Evolutionary conservation across 2,329 filamentous ascomycete genomes (phyloP), one percentile per base, ranked within the genome.

Genomic region (Hypoxylon sp.): DNA sequence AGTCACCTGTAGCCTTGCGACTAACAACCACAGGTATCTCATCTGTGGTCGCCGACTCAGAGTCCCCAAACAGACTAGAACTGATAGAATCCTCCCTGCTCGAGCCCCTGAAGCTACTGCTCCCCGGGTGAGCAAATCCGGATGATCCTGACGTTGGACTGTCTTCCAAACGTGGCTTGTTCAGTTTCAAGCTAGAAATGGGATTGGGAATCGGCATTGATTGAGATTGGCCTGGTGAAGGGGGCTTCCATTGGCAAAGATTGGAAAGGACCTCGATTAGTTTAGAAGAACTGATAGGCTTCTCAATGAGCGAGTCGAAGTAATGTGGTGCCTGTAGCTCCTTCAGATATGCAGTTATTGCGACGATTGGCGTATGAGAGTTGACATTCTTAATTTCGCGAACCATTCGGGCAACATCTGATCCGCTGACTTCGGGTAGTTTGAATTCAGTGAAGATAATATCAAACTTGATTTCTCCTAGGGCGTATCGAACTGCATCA

Each of bases 371-470:
- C 0, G 96, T 99, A 74, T 96, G 91, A 0, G 93, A 92, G 78
- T 99, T 99, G 65, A 93, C 90, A 79, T 98, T 98, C 82, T 95
- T 96, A 0, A 95, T 98, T 78, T 98, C 95, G 53, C 96, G 91
- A 73, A 99, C 94, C 96, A 99, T 99, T 35, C 96, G 92, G 56
- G 96, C 95, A 63, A 99, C 93, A 78, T 99, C 96, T 11, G 94
- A 92, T 25, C 96, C 96, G 75, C 94, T 98, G 77, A 98, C 94
- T 77, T 97, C 94, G 8, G 96, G 95, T 50, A 99, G 85, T 79
- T 95, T 97, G 83, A 94, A 98, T 81, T 99, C 96, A 80, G 97
- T 95, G 85, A 99, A 96, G 78, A 99, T 98, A 75, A 98, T 94
- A 81, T 99, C 96, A 77, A 98, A 99, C 77, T 98, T 97, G 78